These are phyloP conservation scores for Gracilaria gracilis DNA, from an alignment of 23 red algal genomes.

Conservation along the genomic window DNA sequence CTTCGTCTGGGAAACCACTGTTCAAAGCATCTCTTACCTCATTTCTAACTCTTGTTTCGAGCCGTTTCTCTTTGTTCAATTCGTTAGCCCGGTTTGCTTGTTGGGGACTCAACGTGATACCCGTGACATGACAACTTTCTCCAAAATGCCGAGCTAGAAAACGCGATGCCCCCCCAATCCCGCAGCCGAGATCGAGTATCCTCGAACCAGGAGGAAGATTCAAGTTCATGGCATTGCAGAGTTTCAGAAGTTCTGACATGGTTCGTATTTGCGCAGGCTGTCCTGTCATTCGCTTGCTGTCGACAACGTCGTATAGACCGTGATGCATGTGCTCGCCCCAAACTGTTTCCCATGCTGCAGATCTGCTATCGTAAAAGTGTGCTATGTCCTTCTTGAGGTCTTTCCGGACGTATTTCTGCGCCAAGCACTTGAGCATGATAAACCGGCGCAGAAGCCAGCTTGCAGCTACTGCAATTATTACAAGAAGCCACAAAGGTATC, in stretches of 20 bases:
- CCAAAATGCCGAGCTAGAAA: constrained; percentile 87
- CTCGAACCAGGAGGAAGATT: constrained; percentile 9
- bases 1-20: constrained; percentile 74
- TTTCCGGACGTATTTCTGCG: constrained; percentile 22
- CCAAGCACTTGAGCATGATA: constrained; percentile 40
- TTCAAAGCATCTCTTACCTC: constrained; percentile 76
- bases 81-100: constrained; percentile 88
- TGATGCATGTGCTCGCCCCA: constrained; percentile 99
- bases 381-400: constrained; percentile 74
- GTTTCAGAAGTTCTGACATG: constrained; percentile 80
- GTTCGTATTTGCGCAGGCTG: constrained; percentile 85
- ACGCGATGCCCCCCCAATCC: constrained; percentile 95
- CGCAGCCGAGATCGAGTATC: constrained; percentile 96
- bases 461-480: constrained; percentile 18
- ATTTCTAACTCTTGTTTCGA: constrained; percentile 67
- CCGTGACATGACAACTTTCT: constrained; percentile 70
- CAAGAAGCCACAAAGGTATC: constrained; percentile 48
- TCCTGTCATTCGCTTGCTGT: constrained; percentile 59
- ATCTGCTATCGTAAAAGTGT: constrained; percentile 72
- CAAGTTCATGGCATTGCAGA: constrained; percentile 49
- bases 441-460: constrained; percentile 45
- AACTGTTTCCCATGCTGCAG: constrained; percentile 84
- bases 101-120: constrained; percentile 83
- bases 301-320: constrained; percentile 81
- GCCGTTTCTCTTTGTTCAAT: constrained; percentile 63